Conservation (phyloP, 169 alveolate species). For the Plasmodium relictum region DNA sequence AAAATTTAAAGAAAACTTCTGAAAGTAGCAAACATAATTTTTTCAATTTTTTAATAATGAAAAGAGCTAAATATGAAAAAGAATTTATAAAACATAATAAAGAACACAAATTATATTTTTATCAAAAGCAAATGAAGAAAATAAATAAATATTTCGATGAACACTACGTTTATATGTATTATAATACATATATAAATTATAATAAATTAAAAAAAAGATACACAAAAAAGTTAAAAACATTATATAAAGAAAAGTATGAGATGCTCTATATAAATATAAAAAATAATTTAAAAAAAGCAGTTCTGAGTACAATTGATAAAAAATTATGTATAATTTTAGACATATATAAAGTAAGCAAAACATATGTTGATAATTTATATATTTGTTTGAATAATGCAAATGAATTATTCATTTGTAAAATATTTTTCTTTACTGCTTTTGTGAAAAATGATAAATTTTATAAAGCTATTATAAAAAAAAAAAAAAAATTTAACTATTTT, state of each 20-base stretch:
- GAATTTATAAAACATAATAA: conserved; percentile 40
- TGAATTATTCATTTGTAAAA: conserved; percentile 29
- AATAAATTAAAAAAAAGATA: conserved; percentile 11
- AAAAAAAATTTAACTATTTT: conserved; percentile 25
- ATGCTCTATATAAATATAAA: not conserved
- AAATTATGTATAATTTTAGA: conserved; percentile 28
- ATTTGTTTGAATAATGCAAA: conserved; percentile 27
- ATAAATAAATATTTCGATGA: conserved; percentile 41
- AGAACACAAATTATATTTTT: conserved; percentile 26
- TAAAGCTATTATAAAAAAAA: conserved; percentile 5
- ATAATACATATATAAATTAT: conserved; percentile 49
- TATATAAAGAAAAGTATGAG: conserved; percentile 45
- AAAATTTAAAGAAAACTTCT: not conserved
- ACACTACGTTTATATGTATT: conserved; percentile 43
- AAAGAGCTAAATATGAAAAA: conserved; percentile 51
- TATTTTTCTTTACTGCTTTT: conserved; percentile 17
- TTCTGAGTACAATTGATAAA: conserved; percentile 19
- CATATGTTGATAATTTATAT: not conserved
- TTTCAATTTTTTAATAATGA: conserved; percentile 28
- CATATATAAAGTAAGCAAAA: conserved; percentile 1
- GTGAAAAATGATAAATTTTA: conserved; percentile 5
- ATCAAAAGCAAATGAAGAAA: not conserved
- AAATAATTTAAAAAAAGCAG: conserved; percentile 3
- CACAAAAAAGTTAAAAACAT: not conserved
- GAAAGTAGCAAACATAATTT: not conserved